A percentile compares a stretch with the other conserved stretches of the same genome.
Conservation (phyloP, 768 basidiomycete species). For the Mycena rosella region DNA sequence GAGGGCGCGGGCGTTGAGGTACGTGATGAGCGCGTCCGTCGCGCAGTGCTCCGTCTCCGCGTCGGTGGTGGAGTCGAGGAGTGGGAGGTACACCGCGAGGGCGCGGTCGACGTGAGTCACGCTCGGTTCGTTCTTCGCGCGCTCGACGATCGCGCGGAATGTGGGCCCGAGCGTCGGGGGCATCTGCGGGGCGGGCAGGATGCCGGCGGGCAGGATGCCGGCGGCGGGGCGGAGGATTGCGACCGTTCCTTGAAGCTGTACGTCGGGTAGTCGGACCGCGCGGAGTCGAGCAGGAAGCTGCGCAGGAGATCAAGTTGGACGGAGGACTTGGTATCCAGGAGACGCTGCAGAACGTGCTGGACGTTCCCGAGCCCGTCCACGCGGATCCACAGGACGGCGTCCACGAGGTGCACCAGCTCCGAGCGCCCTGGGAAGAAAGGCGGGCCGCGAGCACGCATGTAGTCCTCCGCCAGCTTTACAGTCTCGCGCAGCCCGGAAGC, state of each 20-base stretch:
- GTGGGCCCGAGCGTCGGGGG: not conserved
- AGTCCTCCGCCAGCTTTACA: not conserved
- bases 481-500: not conserved
- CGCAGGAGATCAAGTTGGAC: constrained; percentile 17
- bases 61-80: constrained; percentile 3
- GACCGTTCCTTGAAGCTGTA: constrained; percentile 18
- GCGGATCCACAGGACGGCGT: not conserved
- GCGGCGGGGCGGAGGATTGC: not conserved
- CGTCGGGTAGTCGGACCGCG: not conserved
- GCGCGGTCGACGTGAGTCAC: constrained; percentile 24
- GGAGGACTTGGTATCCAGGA: constrained; percentile 3
- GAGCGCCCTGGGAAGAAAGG: not conserved
- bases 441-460: not conserved
- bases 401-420: not conserved
- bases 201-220: too few relatives aligned
- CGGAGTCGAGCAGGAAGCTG: constrained; percentile 8
- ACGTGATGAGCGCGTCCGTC: constrained; percentile 19
- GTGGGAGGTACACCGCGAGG: constrained; percentile 4
- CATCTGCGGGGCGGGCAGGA: not conserved
- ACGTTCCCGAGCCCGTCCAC: not conserved
- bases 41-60: not conserved
- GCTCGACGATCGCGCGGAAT: constrained; percentile 8
- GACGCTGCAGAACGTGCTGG: not conserved
- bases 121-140: not conserved
- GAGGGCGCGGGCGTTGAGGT: constrained; percentile 13